These are phyloP conservation scores for Chlorella sp. DNA, from an alignment of 139 green algal genomes.

Conservation along the genomic window DNA sequence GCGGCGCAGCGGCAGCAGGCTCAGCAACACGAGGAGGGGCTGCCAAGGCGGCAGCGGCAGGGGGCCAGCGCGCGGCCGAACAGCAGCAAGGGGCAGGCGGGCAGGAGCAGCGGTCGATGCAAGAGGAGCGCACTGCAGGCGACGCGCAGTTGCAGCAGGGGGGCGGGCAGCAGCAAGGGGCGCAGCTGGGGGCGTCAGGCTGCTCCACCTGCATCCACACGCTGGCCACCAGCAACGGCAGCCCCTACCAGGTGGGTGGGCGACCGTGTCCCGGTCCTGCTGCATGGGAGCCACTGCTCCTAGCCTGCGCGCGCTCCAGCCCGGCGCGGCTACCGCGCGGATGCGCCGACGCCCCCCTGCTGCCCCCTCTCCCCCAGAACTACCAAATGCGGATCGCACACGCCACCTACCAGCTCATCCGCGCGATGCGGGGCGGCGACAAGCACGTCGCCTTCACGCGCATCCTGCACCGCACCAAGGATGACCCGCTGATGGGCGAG, in stretches of 20 bases:
- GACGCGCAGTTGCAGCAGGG: not conserved
- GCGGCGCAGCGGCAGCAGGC: not conserved
- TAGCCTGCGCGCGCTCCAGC: not conserved
- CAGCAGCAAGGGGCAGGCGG: no score
- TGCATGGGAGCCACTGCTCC: not conserved
- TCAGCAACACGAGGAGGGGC: not conserved
- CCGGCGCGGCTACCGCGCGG: not conserved
- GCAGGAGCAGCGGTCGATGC: no score
- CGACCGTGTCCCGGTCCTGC: not conserved
- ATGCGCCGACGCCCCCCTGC: not conserved
- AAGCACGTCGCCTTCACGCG: slow-evolving; percentile 77
- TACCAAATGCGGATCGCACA: slow-evolving; percentile 56
- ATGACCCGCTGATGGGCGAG: slow-evolving; percentile 57
- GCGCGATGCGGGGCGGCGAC: slow-evolving; percentile 73
- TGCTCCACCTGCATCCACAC: slow-evolving; percentile 19
- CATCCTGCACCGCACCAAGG: slow-evolving; percentile 75
- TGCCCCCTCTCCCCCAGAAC: slow-evolving; percentile 48
- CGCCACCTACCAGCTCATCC: slow-evolving; percentile 73
- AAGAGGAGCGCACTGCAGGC: no score
- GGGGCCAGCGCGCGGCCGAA: no score
- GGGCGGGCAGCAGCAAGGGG: not conserved
- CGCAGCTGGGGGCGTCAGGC: not conserved
- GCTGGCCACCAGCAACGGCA: slow-evolving; percentile 80
- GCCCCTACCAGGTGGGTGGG: slow-evolving; percentile 64
- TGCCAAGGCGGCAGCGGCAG: not conserved